Evolutionary conservation across 495 filamentous ascomycete species (phyloP).

Genomic region (Cenococcum geophilum): DNA sequence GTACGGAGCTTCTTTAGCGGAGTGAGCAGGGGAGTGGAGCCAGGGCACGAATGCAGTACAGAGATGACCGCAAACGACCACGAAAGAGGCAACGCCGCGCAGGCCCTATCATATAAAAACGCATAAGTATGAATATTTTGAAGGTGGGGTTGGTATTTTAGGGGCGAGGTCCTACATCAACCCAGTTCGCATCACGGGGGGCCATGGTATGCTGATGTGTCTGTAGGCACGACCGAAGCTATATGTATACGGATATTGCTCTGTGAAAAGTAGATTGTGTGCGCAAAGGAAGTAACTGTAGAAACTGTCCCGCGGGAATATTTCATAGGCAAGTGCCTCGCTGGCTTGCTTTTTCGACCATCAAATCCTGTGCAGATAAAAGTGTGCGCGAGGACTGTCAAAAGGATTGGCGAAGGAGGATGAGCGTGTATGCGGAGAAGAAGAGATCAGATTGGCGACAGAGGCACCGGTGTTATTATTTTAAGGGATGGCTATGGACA

Average conservation of each 20-base stretch:
- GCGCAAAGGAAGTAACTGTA: neutral
- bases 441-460: neutral
- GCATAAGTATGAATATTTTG: neutral
- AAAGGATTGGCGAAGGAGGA: neutral
- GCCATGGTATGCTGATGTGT: conserved; percentile 14
- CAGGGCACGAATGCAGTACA: conserved; percentile 30
- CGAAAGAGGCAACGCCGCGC: conserved; percentile 30
- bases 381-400: neutral
- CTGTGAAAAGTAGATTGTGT: neutral
- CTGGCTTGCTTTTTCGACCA: neutral
- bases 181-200: conserved; percentile 32
- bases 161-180: conserved; percentile 26
- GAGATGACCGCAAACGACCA: conserved; percentile 32
- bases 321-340: neutral
- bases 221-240: neutral
- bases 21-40: conserved; percentile 27
- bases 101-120: conserved; percentile 23
- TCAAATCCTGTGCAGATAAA: neutral
- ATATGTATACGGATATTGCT: neutral
- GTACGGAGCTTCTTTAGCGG: conserved; percentile 19
- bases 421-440: neutral
- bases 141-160: neutral
- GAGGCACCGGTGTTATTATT: no score
- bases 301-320: neutral
- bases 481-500: no score